These are phyloP conservation scores for Aspergillus persii DNA, from an alignment of 2,329 filamentous ascomycete species.

Conservation along the genomic window DNA sequence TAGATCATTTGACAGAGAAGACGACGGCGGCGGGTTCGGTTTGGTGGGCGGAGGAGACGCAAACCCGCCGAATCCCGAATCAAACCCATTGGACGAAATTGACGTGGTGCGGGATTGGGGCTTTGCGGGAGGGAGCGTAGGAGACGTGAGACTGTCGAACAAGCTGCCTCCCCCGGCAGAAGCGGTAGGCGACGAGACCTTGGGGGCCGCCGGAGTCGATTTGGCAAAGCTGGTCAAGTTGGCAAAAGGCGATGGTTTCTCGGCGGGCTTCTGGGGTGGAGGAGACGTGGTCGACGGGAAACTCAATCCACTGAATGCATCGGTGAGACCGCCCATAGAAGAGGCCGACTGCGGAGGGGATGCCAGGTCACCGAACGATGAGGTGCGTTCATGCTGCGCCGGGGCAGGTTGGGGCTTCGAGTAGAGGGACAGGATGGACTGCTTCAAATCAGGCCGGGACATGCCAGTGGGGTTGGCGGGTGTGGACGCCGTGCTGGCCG, in stretches of 20 bases:
- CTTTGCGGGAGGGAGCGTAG: conserved; percentile 52
- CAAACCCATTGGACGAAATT: conserved; percentile 57
- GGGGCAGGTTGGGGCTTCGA: conserved; percentile 69
- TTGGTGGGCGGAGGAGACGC: conserved; percentile 45
- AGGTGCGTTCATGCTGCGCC: conserved; percentile 56
- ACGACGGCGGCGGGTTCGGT: conserved; percentile 43
- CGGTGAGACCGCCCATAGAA: conserved; percentile 66
- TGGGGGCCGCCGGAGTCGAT: conserved; percentile 45
- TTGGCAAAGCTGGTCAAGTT: conserved; percentile 56
- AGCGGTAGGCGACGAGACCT: conserved; percentile 49
- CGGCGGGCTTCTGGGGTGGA: conserved; percentile 33
- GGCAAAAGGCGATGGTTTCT: conserved; percentile 65
- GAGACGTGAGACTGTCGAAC: conserved; percentile 69
- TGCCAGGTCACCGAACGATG: conserved; percentile 68
- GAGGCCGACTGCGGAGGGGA: conserved; percentile 41
- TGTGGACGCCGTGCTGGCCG: conserved; percentile 75
- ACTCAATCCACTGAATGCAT: conserved; percentile 73
- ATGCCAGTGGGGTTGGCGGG: conserved; percentile 57
- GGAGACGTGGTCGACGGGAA: conserved; percentile 54
- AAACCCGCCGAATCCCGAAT: conserved; percentile 67
- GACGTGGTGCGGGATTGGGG: conserved; percentile 47
- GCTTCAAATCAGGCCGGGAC: conserved; percentile 89
- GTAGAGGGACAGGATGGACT: conserved; percentile 94
- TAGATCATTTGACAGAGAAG: conserved; percentile 68
- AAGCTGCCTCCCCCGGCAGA: conserved; percentile 69